Evolutionary conservation across 192 early-diverging fungal genomes (phyloP), one percentile per base, ranked within the genome.

Genomic region (Jimgerdemannia flammicorona): DNA sequence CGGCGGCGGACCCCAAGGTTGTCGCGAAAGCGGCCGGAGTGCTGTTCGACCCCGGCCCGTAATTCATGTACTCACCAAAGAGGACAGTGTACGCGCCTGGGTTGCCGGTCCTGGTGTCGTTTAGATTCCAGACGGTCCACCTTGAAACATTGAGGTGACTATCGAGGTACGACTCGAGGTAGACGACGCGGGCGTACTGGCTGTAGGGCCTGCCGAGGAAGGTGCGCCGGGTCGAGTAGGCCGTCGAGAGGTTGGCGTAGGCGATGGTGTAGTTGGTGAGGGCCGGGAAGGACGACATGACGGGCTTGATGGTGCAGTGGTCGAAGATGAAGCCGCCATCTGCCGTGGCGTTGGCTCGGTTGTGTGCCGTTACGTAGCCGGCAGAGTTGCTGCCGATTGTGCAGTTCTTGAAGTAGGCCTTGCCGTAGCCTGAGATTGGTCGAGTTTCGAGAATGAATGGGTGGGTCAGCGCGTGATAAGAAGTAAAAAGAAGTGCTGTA

Each of bases 181-280:
- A 75, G 7, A 75, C 74, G 3, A 75, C 74, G 39, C 29, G 41
- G 4, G 74, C 74, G 64, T 75, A 75, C 40, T 75, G 74, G 43
- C 70, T 70, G 59, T 69, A 75, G 18, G 74, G 74, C 10, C 74
- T 66, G 20, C 74, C 74, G 2, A 75, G 74, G 49, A 69, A 75
- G 10, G 40, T 43, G 3, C 72, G 63, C n/a, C 40, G 39, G 29
- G 63, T 8, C 9, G 44, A 54, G 29, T 73, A 42, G 18, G 72
- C 65, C 10, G 41, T 0, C 17, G 44, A 64, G 11, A 66, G 44
- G 72, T 14, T 59, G 6, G 49, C 14, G 49, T 10, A 59, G 8
- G 8, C 49, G 49, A 10, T 10, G 49, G 8, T 14, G 29, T 29
- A 29, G 29, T 29, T 29, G 29, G 29, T 29, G 29, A 29, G 29